Percentiles rank a stretch among this genome's conserved stretches.
These are phyloP conservation scores for Ophiognomonia clavigignenti-juglandacearum DNA, from an alignment of 2,329 filamentous ascomycete species.

Conservation along the genomic window DNA sequence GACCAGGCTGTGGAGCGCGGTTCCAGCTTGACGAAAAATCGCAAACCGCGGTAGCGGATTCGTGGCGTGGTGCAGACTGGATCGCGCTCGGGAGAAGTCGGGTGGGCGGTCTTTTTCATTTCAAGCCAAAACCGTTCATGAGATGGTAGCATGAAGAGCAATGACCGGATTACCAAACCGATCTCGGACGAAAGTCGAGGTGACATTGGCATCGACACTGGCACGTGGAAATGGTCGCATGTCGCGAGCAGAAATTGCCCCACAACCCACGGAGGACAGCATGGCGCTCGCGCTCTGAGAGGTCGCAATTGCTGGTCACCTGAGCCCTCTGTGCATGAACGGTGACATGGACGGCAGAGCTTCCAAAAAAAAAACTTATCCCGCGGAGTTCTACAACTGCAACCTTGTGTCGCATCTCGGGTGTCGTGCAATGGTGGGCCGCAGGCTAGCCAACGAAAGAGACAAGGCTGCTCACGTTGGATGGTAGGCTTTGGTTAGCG, in stretches of 20 bases:
- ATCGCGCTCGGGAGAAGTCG: conserved; percentile 7
- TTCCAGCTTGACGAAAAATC: conserved; percentile 2
- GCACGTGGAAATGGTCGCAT: too few relatives aligned
- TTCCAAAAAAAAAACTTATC: not conserved
- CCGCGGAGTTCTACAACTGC: not conserved
- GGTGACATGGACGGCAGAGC: too few relatives aligned
- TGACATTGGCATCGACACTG: too few relatives aligned
- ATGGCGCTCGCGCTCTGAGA: not conserved
- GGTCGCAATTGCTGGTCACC: not conserved
- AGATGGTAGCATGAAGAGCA: too few relatives aligned
- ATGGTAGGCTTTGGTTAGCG: not conserved
- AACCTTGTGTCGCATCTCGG: not conserved
- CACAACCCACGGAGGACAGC: not conserved
- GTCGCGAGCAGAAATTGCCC: too few relatives aligned
- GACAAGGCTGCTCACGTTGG: not conserved
- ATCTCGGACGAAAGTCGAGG: too few relatives aligned
- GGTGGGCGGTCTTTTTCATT: too few relatives aligned
- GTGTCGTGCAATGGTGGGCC: too few relatives aligned
- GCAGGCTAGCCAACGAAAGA: not conserved
- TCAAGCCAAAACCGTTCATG: too few relatives aligned
- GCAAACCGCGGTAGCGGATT: conserved; percentile 7
- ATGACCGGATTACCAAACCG: too few relatives aligned
- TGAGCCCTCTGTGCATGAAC: too few relatives aligned
- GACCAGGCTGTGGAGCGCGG: conserved; percentile 8
- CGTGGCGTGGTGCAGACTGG: not conserved